Evolutionary conservation across 345 rosid species (phyloP), one percentile per base, ranked within the genome.

Genomic region (Aquilaria sinensis): DNA sequence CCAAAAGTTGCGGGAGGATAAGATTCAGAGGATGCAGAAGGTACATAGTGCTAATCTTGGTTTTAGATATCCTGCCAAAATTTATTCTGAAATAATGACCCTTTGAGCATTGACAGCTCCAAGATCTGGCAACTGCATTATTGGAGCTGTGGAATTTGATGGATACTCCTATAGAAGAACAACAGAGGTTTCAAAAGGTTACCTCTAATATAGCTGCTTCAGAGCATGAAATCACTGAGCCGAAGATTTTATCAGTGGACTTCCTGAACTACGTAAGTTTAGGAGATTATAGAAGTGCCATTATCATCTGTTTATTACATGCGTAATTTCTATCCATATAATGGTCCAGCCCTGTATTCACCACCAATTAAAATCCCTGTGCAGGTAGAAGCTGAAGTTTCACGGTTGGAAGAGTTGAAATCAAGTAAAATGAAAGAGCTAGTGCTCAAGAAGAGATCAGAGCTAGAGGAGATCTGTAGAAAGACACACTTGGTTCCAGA

Each of bases 121-220:
- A 95, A 91, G 99, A 95, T 76, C 90, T 89, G 55, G 97, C 96
- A 61, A 83, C 92, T 48, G 76, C 92, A 56, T 83, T 95, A 90
- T 73, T 95, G 78, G 96, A 87, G 80, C 82, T 95, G 58, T 95
- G 99, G 98, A 82, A 91, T 75, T 74, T 91, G 86, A 91, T 95
- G 99, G 99, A 95, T 64, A 95, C 98, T 56, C 99, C 98, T 57
- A 53, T 86, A 58, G 98, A 91, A 66, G 98, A 95, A 79, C 99
- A 95, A 64, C 96, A 87, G 78, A 70, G 71, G 74, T 95, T 87
- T 76, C 96, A 81, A 66, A 84, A 78, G 67, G 89, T 95, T 61
- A 95, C 99, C 45, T 79, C 92, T 70, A 95, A 95, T 56, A 74
- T 95, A 68, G 99, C 99, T 71, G 97, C 98, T 63, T 83, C 97